These are phyloP conservation scores for Geotrichum carabidarum DNA, from an alignment of 1,139 yeast species.

Conservation along the genomic window DNA sequence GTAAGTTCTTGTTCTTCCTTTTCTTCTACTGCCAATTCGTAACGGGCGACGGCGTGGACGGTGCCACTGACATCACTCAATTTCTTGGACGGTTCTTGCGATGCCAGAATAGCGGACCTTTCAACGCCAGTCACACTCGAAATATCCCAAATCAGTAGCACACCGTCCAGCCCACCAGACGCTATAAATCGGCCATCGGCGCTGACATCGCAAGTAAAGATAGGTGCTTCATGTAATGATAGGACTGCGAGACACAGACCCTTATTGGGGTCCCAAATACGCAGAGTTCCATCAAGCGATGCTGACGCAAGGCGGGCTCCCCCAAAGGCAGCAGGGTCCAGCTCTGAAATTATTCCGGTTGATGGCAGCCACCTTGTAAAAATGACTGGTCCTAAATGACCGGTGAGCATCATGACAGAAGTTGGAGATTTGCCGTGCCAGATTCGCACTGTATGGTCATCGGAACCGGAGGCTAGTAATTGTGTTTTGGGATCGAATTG, in stretches of 20 bases:
- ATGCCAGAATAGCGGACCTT: slow-evolving; percentile 11
- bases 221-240: slow-evolving; percentile 47
- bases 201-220: slow-evolving; percentile 51
- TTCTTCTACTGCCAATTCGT: slow-evolving; percentile 7
- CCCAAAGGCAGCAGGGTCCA: slow-evolving; percentile 19
- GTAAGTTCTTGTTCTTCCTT: slow-evolving; percentile 4
- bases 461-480: slow-evolving; percentile 67
- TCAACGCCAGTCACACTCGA: slow-evolving; percentile 18
- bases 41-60: slow-evolving; percentile 19
- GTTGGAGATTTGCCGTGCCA: slow-evolving; percentile 48
- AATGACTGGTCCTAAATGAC: slow-evolving; percentile 34
- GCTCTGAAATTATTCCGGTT: slow-evolving; percentile 15
- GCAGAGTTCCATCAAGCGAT: slow-evolving; percentile 66
- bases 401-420: slow-evolving; percentile 30
- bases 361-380: slow-evolving; percentile 31
- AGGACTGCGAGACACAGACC: slow-evolving; percentile 42
- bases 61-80: slow-evolving; percentile 8
- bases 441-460: slow-evolving; percentile 63
- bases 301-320: slow-evolving; percentile 39
- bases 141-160: slow-evolving; percentile 52
- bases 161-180: slow-evolving; percentile 60
- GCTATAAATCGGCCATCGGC: slow-evolving; percentile 50
- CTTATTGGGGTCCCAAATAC: slow-evolving; percentile 58
- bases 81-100: slow-evolving; percentile 9
- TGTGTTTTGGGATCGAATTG: slow-evolving; percentile 50